These are phyloP conservation scores for Polytrichum formosum DNA, from an alignment of 225 moss, liverwort and hornwort genomes.

Conservation along the genomic window DNA sequence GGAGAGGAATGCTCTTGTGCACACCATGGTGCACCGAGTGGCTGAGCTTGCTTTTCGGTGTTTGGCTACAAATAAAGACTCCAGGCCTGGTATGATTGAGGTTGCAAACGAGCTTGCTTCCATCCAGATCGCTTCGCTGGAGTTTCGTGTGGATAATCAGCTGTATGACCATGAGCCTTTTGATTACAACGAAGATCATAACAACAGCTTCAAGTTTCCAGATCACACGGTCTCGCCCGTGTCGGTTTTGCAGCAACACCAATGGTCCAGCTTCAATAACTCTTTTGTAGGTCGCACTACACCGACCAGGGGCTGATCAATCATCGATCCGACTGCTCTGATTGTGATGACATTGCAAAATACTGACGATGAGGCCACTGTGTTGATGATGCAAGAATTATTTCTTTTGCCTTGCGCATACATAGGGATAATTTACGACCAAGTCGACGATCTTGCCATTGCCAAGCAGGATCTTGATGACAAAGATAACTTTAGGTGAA, in stretches of 20 bases:
- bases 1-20: slow-evolving; percentile 2
- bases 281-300: slow-evolving; percentile 3
- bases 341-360: too few species aligned
- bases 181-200: background rate
- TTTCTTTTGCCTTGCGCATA: too few species aligned
- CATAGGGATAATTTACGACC: too few species aligned
- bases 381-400: too few species aligned
- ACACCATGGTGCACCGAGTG: slow-evolving; percentile 11
- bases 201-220: too few species aligned
- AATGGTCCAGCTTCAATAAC: slow-evolving; percentile 7
- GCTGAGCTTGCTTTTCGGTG: slow-evolving; percentile 25
- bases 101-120: slow-evolving; percentile 9
- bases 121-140: slow-evolving; percentile 2
- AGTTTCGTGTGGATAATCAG: background rate
- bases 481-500: too few species aligned
- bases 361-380: too few species aligned
- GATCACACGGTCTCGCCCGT: background rate
- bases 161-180: background rate
- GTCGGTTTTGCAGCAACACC: slow-evolving; percentile 9
- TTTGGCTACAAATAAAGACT: slow-evolving; percentile 7
- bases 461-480: too few species aligned
- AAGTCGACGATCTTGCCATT: too few species aligned
- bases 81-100: slow-evolving; percentile 22
- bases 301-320: too few species aligned
- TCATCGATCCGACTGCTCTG: too few species aligned